Percentiles rank a stretch among this genome's conserved stretches.
phyloP scores from a whole-genome alignment of 257 asterid genomes.

The Jacaranda copaia region DNA sequence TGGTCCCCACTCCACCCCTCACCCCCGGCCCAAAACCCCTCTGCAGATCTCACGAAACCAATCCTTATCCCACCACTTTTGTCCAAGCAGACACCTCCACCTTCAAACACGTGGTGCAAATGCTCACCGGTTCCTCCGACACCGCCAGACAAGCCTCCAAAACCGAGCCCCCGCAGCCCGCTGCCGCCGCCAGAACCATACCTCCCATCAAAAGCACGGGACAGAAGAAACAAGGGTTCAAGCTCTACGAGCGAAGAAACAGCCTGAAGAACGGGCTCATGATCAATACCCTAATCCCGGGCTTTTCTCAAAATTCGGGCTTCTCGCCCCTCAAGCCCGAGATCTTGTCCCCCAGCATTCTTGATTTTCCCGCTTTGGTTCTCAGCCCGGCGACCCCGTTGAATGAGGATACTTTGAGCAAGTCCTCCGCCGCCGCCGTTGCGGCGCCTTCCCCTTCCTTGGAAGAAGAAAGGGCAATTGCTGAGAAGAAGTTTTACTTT shows the following conservation, averaged over 20 bases:
- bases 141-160: slow-evolving; percentile 38
- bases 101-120: slow-evolving; percentile 92
- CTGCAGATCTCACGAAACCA: slow-evolving; percentile 70
- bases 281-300: slow-evolving; percentile 73
- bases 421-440: slow-evolving; percentile 50
- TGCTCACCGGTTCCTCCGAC: slow-evolving; percentile 86
- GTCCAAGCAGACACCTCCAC: slow-evolving; percentile 83
- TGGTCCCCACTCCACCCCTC: slow-evolving; percentile 58
- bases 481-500: slow-evolving; percentile 85
- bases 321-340: slow-evolving; percentile 66
- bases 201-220: slow-evolving; percentile 73
- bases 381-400: slow-evolving; percentile 88
- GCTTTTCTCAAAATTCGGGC: slow-evolving; percentile 40
- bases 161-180: slow-evolving; percentile 37
- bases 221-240: slow-evolving; percentile 81
- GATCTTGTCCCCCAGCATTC: slow-evolving; percentile 87
- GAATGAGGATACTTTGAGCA: slow-evolving; percentile 56
- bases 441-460: slow-evolving; percentile 33
- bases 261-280: slow-evolving; percentile 78
- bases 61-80: slow-evolving; percentile 86
- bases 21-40: slow-evolving; percentile 48
- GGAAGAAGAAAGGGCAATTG: slow-evolving; percentile 84
- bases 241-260: slow-evolving; percentile 86
- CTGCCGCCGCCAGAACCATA: slow-evolving; percentile 41
- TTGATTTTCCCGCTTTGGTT: slow-evolving; percentile 84